phyloP scores from a whole-genome alignment of 2,329 filamentous ascomycete genomes.

The Aspergillus hortae region DNA sequence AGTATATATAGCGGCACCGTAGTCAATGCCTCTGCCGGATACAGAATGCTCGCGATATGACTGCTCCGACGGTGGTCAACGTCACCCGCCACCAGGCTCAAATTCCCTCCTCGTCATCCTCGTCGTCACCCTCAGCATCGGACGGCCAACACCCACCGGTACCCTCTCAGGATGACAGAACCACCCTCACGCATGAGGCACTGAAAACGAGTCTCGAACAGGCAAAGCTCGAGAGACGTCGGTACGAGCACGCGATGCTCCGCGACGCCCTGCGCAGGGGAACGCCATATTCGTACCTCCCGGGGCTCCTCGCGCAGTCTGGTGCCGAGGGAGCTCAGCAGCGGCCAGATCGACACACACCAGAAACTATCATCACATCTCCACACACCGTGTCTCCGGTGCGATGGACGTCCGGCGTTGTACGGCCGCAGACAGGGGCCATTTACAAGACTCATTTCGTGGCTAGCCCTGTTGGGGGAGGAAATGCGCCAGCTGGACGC shows the following conservation, averaged over 20 bases:
- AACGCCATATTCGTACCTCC: not conserved
- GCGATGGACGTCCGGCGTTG: not conserved
- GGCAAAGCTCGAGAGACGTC: conserved; percentile 7
- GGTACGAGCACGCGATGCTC: conserved; percentile 7
- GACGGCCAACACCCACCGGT: too few species aligned
- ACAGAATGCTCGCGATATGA: too few species aligned
- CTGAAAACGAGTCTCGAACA: conserved; percentile 7
- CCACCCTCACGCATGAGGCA: not conserved
- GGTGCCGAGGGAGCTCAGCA: not conserved
- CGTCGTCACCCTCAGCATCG: not conserved
- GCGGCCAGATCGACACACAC: not conserved
- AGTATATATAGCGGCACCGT: too few species aligned
- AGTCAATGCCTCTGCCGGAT: too few species aligned
- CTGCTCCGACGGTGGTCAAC: too few species aligned
- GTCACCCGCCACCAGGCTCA: too few species aligned
- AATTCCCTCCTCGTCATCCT: not conserved
- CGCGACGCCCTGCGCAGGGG: conserved; percentile 5
- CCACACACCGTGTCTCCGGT: not conserved
- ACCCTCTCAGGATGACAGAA: not conserved
- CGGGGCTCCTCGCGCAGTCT: conserved; percentile 2
- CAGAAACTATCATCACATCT: not conserved
- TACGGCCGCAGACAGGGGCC: not conserved
- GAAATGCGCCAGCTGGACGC: not conserved
- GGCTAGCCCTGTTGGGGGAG: not conserved
- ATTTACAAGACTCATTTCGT: not conserved